Base-by-base conservation (phyloP, 371 early-diverging fungal genomes). In the Apophysomyces trapeziformis region DNA sequence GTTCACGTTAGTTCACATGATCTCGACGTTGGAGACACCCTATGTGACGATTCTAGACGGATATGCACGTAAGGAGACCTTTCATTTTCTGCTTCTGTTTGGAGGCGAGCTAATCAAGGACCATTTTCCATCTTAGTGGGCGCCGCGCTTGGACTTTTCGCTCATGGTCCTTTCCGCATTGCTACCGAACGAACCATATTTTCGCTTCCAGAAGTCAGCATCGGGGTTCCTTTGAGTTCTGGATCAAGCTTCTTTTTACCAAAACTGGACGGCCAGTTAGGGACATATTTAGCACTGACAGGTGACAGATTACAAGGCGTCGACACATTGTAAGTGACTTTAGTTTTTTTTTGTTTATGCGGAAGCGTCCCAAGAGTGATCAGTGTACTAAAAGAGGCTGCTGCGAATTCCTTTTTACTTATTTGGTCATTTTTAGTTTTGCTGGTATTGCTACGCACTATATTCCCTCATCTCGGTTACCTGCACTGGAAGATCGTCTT, bases 371-470 rank as follows among this genome's bases (percentile, higher is more conserved):
- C 32, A 26, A 26, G 32, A 26, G 2, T 26, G 32, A 26, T 26
- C 32, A 26, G 32, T 26, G 32, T 26, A 26, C 32, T 26, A 26
- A 26, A 26, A 26, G 32, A 26, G 2, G 32, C 32, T 2, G 32
- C 32, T 41, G 41, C 8, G 41, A 41, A 13, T 1, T 8, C 41
- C 2, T 26, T 26, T 21, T 21, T n/a, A n/a, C 9, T 11, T 13
- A 4, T 41, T 21, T 9, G 36, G 12, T 39, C 38, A 43, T 16
- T 44, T 21, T 39, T 41, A 94, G 92, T 57, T 84, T 85, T 72
- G 89, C 96, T 8, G 98, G 99, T n/a, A 89, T 99, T 71, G 97
- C 96, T 9, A 96, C 98, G 7, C 98, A 99, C 78, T 98, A 91
- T 73, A 92, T 99, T 45, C 96, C 98, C 7, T 89, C 94, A 1